Percentiles rank a stretch among this genome's conserved stretches.
phyloP scores from a whole-genome alignment of 2,329 filamentous ascomycete genomes.

The Xylariales sp. region DNA sequence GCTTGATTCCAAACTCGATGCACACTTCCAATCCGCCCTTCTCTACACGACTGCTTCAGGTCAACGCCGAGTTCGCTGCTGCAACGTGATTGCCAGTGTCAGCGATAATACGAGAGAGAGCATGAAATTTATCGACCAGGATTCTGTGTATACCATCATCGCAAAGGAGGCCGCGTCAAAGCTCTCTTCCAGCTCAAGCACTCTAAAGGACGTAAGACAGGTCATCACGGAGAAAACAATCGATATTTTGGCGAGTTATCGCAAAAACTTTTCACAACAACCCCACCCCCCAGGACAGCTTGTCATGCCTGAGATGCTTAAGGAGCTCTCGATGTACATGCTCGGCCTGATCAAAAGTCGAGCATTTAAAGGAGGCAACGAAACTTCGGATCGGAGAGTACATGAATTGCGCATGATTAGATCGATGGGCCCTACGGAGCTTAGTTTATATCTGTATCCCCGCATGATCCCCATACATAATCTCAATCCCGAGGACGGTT shows the following conservation, averaged over 20 bases:
- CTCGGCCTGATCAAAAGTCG: conserved; percentile 89
- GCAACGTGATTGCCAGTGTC: conserved; percentile 92
- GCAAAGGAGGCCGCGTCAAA: conserved; percentile 95
- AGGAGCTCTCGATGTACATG: conserved; percentile 97
- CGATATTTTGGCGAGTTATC: conserved; percentile 89
- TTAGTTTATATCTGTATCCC: conserved; percentile 94
- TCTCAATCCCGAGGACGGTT: conserved; percentile 86
- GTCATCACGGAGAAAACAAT: conserved; percentile 90
- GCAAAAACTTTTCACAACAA: conserved; percentile 83
- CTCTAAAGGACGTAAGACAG: conserved; percentile 86
- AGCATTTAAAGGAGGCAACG: conserved; percentile 91
- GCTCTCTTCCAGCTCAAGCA: conserved; percentile 74
- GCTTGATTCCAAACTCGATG: conserved; percentile 94
- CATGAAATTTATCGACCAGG: conserved; percentile 95
- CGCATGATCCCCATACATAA: conserved; percentile 93
- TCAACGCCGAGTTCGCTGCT: conserved; percentile 89
- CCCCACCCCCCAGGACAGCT: conserved; percentile 90
- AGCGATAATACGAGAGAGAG: conserved; percentile 84
- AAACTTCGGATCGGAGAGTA: conserved; percentile 89
- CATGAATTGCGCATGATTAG: conserved; percentile 93
- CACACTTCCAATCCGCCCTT: conserved; percentile 95
- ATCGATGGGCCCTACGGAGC: conserved; percentile 85
- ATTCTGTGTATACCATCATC: conserved; percentile 87
- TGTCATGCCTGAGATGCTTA: conserved; percentile 93
- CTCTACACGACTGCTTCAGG: conserved; percentile 93